phyloP scores from a whole-genome alignment of 495 filamentous ascomycete species.

The Penicillium bovifimosum region DNA sequence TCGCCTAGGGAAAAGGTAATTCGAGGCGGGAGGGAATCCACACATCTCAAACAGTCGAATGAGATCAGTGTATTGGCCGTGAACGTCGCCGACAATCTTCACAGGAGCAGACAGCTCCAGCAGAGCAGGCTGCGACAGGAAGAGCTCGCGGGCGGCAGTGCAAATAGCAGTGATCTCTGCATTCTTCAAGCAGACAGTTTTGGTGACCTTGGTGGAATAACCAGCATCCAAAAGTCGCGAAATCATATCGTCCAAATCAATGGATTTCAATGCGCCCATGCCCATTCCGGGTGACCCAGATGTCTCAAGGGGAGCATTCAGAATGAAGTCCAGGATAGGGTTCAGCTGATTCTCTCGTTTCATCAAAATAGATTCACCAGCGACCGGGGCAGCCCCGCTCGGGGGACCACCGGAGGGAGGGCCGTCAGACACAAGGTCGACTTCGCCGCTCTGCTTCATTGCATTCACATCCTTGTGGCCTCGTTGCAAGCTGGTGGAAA shows the following conservation, averaged over 20 bases:
- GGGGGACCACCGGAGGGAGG: conserved; percentile 62
- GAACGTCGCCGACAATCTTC: conserved; percentile 97
- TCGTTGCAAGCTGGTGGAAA: conserved; percentile 68
- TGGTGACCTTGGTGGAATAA: conserved; percentile 94
- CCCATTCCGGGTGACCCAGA: conserved; percentile 43
- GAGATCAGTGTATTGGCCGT: conserved; percentile 96
- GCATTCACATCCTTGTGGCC: conserved; percentile 73
- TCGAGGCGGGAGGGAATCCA: conserved; percentile 87
- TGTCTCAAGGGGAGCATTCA: conserved; percentile 37
- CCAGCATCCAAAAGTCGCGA: conserved; percentile 87
- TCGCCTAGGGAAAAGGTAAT: conserved; percentile 95
- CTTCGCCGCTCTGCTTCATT: conserved; percentile 81
- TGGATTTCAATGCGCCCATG: conserved; percentile 73
- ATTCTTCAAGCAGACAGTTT: conserved; percentile 94
- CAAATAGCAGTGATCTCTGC: conserved; percentile 95
- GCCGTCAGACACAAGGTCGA: conserved; percentile 92
- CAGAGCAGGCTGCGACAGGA: conserved; percentile 86
- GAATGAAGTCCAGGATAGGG: conserved; percentile 49
- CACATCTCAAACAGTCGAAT: conserved; percentile 99
- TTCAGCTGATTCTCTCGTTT: conserved; percentile 69
- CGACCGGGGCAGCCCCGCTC: conserved; percentile 46
- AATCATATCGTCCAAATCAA: conserved; percentile 97
- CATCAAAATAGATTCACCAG: conserved; percentile 59
- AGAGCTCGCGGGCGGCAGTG: conserved; percentile 75
- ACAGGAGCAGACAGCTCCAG: conserved; percentile 93